Conservation (phyloP, 1,284 basidiomycete genomes). For the Ustilago bromivora region DNA sequence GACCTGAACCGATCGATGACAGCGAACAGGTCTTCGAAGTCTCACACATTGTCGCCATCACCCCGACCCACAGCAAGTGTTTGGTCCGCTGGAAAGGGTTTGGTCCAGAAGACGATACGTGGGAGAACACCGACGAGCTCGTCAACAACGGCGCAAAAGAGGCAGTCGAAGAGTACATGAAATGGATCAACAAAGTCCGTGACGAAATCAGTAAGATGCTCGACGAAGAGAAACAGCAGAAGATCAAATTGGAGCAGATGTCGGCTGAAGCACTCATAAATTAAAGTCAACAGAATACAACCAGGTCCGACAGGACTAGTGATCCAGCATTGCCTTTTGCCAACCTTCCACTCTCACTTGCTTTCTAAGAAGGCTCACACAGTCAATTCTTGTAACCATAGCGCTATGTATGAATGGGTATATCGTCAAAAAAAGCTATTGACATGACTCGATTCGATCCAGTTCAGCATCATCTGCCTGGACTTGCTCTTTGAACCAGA, state of each 20-base stretch:
- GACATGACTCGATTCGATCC: conserved; percentile 17
- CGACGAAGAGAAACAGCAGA: conserved; percentile 31
- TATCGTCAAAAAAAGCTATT: conserved; percentile 4
- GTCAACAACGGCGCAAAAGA: conserved; percentile 72
- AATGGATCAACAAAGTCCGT: conserved; percentile 30
- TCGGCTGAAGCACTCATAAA: conserved; percentile 5
- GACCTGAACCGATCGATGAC: conserved; percentile 29
- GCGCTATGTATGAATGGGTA: conserved; percentile 7
- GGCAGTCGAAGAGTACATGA: conserved; percentile 67
- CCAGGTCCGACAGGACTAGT: background rate
- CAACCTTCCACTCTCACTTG: conserved; percentile 26
- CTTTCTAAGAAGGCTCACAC: conserved; percentile 5
- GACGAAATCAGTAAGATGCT: conserved; percentile 35
- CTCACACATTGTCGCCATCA: conserved; percentile 45
- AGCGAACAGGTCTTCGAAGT: conserved; percentile 44
- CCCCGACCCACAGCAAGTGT: conserved; percentile 69
- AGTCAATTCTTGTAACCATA: background rate
- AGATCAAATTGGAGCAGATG: conserved; percentile 23
- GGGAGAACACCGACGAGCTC: conserved; percentile 75
- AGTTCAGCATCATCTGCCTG: conserved; percentile 47
- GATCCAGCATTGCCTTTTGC: conserved; percentile 22
- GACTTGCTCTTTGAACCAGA: conserved; percentile 58
- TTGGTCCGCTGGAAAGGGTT: conserved; percentile 77
- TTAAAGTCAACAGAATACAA: background rate
- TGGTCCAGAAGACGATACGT: conserved; percentile 74